These are phyloP conservation scores for Pythium plurisporium DNA, from an alignment of 352 stramenopile genomes.

Conservation along the genomic window DNA sequence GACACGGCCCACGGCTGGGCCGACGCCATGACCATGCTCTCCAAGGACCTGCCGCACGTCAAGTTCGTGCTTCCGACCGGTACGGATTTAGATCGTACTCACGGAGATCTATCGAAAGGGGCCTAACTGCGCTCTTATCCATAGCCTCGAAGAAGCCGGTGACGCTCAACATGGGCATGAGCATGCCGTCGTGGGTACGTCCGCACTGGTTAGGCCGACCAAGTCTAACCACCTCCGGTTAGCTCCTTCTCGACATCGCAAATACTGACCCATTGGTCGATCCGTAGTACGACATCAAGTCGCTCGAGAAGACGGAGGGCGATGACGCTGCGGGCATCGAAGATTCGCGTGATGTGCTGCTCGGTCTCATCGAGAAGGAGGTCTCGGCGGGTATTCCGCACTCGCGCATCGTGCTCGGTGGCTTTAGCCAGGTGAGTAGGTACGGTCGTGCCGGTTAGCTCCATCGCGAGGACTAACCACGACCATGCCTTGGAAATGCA, in stretches of 20 bases:
- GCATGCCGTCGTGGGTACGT: constrained; percentile 89
- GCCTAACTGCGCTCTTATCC: neutral
- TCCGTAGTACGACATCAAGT: constrained; percentile 90
- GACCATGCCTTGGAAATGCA: neutral
- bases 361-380: constrained; percentile 80
- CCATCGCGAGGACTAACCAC: neutral
- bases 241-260: too few species aligned
- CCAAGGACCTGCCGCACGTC: constrained; percentile 55
- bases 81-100: constrained; percentile 2
- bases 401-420: constrained; percentile 90
- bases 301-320: constrained; percentile 79
- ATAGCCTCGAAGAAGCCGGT: constrained; percentile 64
- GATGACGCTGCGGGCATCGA: constrained; percentile 90
- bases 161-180: constrained; percentile 93
- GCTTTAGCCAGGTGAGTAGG: constrained; percentile 94
- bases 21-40: constrained; percentile 53
- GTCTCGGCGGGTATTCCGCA: constrained; percentile 68
- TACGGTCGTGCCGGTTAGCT: too few species aligned
- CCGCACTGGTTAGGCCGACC: too few species aligned
- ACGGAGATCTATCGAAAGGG: neutral
- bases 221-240: neutral
- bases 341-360: constrained; percentile 59
- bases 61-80: constrained; percentile 77
- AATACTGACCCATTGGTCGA: neutral
- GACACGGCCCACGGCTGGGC: constrained; percentile 88